Conservation (phyloP, 306 rosid species). For the Fragaria nilgerrensis region DNA sequence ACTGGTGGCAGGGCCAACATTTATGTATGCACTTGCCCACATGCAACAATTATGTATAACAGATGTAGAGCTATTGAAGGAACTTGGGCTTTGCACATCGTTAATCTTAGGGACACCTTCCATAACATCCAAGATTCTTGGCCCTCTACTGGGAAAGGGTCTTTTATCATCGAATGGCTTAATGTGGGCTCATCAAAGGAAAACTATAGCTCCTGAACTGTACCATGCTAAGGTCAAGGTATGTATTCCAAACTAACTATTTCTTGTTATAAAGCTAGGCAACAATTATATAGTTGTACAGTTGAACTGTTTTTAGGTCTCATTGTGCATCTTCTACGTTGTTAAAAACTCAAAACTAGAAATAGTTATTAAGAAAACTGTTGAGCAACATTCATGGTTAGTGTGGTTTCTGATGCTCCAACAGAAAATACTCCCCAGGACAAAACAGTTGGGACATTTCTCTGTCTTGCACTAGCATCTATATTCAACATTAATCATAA, state of each 20-base stretch:
- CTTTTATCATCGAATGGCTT: slow-evolving; percentile 43
- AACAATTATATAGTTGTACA: neutral
- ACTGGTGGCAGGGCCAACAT: slow-evolving; percentile 28
- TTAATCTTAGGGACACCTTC: slow-evolving; percentile 38
- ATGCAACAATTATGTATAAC: slow-evolving; percentile 31
- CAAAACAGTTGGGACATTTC: neutral
- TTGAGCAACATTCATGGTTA: neutral
- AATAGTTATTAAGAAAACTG: neutral
- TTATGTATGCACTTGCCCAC: slow-evolving; percentile 29
- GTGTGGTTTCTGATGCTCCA: neutral
- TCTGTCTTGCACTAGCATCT: no score
- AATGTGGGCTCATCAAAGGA: slow-evolving; percentile 49
- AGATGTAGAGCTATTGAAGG: slow-evolving; percentile 37
- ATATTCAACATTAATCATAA: neutral
- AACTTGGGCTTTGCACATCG: slow-evolving; percentile 35
- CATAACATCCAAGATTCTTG: slow-evolving; percentile 20
- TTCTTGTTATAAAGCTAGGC: neutral
- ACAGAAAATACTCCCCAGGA: no score
- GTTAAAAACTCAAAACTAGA: neutral
- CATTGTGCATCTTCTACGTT: neutral
- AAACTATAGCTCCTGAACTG: slow-evolving; percentile 48
- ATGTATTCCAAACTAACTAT: neutral
- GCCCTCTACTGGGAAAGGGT: slow-evolving; percentile 42
- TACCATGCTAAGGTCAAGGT: slow-evolving; percentile 39
- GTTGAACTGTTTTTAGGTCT: neutral